These are phyloP conservation scores for Boletus speciosus DNA, from an alignment of 768 basidiomycete species.

Conservation along the genomic window DNA sequence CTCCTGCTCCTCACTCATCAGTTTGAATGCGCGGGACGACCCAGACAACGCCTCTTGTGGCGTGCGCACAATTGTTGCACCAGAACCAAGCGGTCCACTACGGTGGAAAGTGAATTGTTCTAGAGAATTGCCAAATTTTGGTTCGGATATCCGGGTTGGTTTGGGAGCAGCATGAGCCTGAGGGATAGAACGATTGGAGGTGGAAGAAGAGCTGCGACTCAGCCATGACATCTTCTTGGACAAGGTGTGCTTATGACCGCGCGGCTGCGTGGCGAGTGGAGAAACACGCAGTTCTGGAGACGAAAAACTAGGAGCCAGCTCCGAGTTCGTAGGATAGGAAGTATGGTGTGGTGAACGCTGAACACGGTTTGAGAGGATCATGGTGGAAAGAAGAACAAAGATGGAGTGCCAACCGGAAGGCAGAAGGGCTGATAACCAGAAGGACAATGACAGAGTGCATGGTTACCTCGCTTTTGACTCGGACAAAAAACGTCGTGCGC, in stretches of 20 bases:
- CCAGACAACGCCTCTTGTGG: constrained; percentile 70
- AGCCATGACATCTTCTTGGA: constrained; percentile 45
- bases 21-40: constrained; percentile 12
- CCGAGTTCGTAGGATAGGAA: constrained; percentile 13
- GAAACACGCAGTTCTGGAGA: constrained; percentile 23
- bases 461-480: constrained; percentile 2
- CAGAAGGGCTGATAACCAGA: constrained; percentile 6
- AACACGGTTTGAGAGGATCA: constrained; percentile 24
- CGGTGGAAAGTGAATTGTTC: constrained; percentile 33
- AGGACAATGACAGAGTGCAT: constrained; percentile 10
- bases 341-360: constrained; percentile 17
- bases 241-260: constrained; percentile 35
- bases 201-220: constrained; percentile 34
- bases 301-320: constrained; percentile 27
- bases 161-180: constrained; percentile 32
- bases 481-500: constrained; percentile 4
- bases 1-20: constrained; percentile 11
- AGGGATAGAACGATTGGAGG: constrained; percentile 19
- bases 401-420: background rate
- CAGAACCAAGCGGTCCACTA: constrained; percentile 57
- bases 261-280: constrained; percentile 29
- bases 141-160: constrained; percentile 44
- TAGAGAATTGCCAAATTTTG: constrained; percentile 34
- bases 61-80: constrained; percentile 73
- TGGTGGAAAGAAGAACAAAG: constrained; percentile 11